Evolutionary conservation across 352 stramenopile genomes (phyloP).

Genomic region (Chloridella minuta): DNA sequence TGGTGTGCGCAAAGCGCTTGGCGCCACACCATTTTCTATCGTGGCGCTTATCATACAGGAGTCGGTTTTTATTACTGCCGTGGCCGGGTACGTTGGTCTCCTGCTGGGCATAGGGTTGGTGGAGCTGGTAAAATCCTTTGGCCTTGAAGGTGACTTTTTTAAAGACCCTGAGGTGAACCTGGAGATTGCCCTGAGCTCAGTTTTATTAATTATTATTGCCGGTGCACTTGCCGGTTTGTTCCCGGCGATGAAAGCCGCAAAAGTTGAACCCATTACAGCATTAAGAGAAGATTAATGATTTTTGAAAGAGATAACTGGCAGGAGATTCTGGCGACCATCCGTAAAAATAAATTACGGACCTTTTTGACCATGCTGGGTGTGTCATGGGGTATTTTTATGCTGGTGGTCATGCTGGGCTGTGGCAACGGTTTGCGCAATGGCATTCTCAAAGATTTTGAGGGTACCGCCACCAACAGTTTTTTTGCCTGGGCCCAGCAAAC

Average conservation of each 20-base stretch:
- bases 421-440: background rate
- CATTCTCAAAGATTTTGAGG: background rate
- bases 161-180: background rate
- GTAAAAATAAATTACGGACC: background rate
- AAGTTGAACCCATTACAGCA: background rate
- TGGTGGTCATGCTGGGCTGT: background rate
- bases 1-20: background rate
- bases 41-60: background rate
- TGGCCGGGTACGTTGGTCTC: background rate
- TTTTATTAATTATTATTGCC: background rate
- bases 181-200: background rate
- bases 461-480: background rate
- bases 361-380: background rate
- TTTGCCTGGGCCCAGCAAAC: background rate
- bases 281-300: conserved; percentile 4
- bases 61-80: background rate
- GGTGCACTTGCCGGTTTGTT: background rate
- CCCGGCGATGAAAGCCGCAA: background rate
- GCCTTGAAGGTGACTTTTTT: background rate
- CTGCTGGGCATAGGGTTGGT: background rate
- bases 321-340: background rate
- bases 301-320: background rate
- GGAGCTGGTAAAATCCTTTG: background rate
- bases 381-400: background rate
- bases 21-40: background rate